Conservation (phyloP, 495 filamentous ascomycete genomes). For the Hyaloscypha finlandica region DNA sequence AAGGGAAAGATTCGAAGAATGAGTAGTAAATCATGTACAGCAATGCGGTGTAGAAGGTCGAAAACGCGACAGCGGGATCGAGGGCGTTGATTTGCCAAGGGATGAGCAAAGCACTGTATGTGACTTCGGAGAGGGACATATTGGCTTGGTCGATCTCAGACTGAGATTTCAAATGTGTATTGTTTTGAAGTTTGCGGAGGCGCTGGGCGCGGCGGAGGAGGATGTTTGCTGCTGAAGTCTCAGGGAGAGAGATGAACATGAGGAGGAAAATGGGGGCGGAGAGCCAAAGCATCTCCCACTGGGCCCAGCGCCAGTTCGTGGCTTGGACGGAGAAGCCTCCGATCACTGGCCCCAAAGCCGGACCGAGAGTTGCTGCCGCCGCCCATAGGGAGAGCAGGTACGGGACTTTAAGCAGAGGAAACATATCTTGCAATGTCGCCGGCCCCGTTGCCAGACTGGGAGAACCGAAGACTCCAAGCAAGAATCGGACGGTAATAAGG, state of each 20-base stretch:
- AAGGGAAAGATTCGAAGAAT: slow-evolving; percentile 67
- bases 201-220: slow-evolving; percentile 40
- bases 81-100: slow-evolving; percentile 60
- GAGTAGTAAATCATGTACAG: slow-evolving; percentile 66
- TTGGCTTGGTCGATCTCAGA: slow-evolving; percentile 51
- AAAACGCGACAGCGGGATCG: slow-evolving; percentile 61
- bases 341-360: slow-evolving; percentile 47
- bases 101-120: slow-evolving; percentile 57
- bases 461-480: slow-evolving; percentile 70
- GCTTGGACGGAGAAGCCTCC: slow-evolving; percentile 41
- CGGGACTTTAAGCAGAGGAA: slow-evolving; percentile 62
- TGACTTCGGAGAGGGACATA: slow-evolving; percentile 43
- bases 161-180: slow-evolving; percentile 46
- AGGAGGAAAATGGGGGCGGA: slow-evolving; percentile 43
- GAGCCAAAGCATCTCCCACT: slow-evolving; percentile 52
- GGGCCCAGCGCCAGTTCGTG: slow-evolving; percentile 45
- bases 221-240: slow-evolving; percentile 46
- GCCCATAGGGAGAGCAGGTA: slow-evolving; percentile 67
- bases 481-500: slow-evolving; percentile 70
- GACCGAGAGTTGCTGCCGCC: slow-evolving; percentile 41
- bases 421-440: slow-evolving; percentile 76
- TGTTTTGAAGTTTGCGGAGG: slow-evolving; percentile 43
- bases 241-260: slow-evolving; percentile 46
- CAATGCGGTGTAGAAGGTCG: slow-evolving; percentile 58
- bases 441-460: slow-evolving; percentile 76